Percentiles rank a stretch among this genome's conserved stretches.
phyloP scores from a whole-genome alignment of 2,329 filamentous ascomycete species.

The Fusarium aywerte region DNA sequence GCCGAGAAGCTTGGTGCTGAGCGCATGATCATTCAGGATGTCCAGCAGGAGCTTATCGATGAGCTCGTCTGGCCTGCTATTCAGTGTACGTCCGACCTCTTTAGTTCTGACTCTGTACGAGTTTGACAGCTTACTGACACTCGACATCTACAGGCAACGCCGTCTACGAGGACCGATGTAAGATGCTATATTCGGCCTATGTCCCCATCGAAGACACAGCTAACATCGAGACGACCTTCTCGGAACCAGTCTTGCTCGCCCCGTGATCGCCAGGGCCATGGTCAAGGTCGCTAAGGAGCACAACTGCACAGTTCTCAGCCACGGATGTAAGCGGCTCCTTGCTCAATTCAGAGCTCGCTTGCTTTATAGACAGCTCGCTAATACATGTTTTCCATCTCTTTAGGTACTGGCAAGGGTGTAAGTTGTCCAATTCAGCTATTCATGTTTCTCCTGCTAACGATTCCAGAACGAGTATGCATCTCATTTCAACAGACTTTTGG shows the following conservation, averaged over 20 bases:
- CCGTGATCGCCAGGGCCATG: constrained; percentile 69
- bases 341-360: background rate
- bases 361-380: background rate
- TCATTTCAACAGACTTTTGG: background rate
- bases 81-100: constrained; percentile 59
- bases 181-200: background rate
- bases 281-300: constrained; percentile 51
- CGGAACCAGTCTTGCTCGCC: constrained; percentile 70
- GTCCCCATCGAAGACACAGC: background rate
- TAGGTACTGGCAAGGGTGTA: constrained; percentile 65
- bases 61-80: constrained; percentile 80
- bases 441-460: background rate
- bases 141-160: constrained; percentile 13
- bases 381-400: background rate
- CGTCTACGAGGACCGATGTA: constrained; percentile 51
- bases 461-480: constrained; percentile 10
- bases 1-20: constrained; percentile 56
- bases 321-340: constrained; percentile 55
- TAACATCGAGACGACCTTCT: constrained; percentile 40
- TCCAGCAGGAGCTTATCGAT: constrained; percentile 78
- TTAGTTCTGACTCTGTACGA: background rate
- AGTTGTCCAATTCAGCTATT: background rate
- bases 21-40: constrained; percentile 65
- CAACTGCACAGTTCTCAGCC: constrained; percentile 55
- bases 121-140: background rate